Percentiles rank a stretch among this genome's conserved stretches.
These are phyloP conservation scores for Cucumis hystrix DNA, from an alignment of 306 rosid species.

Conservation along the genomic window DNA sequence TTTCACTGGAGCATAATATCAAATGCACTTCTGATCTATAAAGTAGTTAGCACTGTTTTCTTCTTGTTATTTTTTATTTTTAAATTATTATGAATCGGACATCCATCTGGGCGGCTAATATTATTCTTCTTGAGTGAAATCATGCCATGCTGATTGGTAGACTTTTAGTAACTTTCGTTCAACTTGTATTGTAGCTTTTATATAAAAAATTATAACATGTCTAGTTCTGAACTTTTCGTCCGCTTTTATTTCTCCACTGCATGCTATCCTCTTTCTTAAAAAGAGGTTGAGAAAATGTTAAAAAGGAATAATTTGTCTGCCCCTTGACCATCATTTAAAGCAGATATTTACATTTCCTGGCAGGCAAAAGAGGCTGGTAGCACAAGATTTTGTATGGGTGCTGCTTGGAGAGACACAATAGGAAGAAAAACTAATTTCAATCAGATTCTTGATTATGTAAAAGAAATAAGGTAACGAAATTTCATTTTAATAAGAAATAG, in stretches of 20 bases:
- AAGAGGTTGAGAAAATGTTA: background rate
- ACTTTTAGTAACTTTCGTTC: background rate
- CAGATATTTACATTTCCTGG: conserved; percentile 14
- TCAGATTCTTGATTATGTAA: conserved; percentile 76
- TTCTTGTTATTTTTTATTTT: background rate
- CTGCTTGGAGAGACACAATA: conserved; percentile 94
- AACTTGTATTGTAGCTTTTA: background rate
- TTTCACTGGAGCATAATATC: background rate
- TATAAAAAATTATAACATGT: background rate
- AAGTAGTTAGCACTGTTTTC: background rate
- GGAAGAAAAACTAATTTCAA: conserved; percentile 94
- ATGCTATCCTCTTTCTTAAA: background rate
- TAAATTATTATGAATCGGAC: background rate
- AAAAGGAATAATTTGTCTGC: background rate
- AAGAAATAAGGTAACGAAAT: conserved; percentile 57
- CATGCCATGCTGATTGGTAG: background rate
- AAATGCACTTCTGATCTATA: background rate
- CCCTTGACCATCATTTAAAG: background rate
- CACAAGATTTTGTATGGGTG: conserved; percentile 99
- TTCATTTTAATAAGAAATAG: background rate
- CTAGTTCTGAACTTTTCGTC: background rate
- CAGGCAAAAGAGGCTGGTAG: conserved; percentile 99
- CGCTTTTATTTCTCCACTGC: background rate
- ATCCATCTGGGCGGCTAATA: background rate
- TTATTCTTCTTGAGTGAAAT: background rate